A percentile compares a stretch with the other conserved stretches of the same genome.
Conservation (phyloP, 2,329 filamentous ascomycete species). For the Colletotrichum lentis region DNA sequence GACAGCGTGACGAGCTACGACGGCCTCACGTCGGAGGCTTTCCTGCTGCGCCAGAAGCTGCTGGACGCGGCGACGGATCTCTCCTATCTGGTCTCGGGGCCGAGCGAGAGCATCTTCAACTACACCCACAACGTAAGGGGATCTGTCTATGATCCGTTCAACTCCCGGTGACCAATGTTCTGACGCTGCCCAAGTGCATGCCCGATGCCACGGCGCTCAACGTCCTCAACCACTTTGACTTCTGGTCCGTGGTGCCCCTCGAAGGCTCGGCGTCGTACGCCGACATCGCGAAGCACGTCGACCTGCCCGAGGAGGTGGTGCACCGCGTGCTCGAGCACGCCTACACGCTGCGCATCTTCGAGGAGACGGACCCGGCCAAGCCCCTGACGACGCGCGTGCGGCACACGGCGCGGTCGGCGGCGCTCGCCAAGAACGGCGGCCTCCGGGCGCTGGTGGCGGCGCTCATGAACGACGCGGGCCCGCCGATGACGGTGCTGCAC, state of each 20-base stretch:
- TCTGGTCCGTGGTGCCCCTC: slow-evolving; percentile 60
- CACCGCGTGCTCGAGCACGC: slow-evolving; percentile 51
- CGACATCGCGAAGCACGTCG: slow-evolving; percentile 50
- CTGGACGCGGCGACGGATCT: slow-evolving; percentile 57
- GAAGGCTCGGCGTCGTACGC: slow-evolving; percentile 54
- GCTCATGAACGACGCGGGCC: slow-evolving; percentile 50
- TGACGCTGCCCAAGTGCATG: slow-evolving; percentile 46
- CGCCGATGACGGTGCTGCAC: slow-evolving; percentile 49
- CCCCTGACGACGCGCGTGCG: slow-evolving; percentile 42
- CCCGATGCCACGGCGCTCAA: slow-evolving; percentile 56
- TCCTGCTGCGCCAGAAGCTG: slow-evolving; percentile 54
- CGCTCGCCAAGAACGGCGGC: slow-evolving; percentile 46
- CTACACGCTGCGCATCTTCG: slow-evolving; percentile 51
- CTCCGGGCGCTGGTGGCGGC: slow-evolving; percentile 50
- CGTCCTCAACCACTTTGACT: slow-evolving; percentile 61
- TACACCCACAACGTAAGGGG: slow-evolving; percentile 51
- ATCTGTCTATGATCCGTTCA: too few relatives aligned
- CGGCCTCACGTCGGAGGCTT: slow-evolving; percentile 53
- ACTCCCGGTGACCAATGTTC: too few relatives aligned
- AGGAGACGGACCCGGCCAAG: slow-evolving; percentile 38
- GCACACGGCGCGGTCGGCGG: slow-evolving; percentile 52
- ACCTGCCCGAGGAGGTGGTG: slow-evolving; percentile 51
- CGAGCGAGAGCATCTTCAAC: slow-evolving; percentile 60
- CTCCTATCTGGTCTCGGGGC: slow-evolving; percentile 56
- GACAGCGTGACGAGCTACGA: slow-evolving; percentile 55